phyloP scores from a whole-genome alignment of 1,284 basidiomycete species.

The Boletellus sp. region DNA sequence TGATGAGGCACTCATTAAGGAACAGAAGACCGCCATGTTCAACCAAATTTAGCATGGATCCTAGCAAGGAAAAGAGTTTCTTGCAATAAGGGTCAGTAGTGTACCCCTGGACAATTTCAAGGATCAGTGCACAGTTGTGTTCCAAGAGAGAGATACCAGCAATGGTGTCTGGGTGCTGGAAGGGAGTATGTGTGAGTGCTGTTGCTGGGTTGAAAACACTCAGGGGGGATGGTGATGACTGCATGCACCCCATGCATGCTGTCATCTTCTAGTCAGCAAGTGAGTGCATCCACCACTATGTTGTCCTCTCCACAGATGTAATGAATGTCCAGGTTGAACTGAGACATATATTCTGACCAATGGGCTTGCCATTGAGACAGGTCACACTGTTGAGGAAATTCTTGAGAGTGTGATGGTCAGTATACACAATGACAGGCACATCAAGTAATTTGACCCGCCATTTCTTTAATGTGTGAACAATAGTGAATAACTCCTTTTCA shows the following conservation, averaged over 20 bases:
- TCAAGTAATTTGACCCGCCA: conserved; percentile 37
- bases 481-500: conserved; percentile 37
- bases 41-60: neutral
- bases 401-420: conserved; percentile 40
- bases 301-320: neutral
- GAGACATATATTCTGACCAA: conserved; percentile 37
- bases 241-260: too few species aligned
- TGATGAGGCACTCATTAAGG: neutral
- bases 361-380: conserved; percentile 34
- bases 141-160: too few species aligned
- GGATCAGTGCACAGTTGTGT: neutral
- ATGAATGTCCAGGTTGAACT: conserved; percentile 14
- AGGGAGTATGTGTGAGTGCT: too few species aligned
- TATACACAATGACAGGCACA: conserved; percentile 31
- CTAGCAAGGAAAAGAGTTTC: neutral
- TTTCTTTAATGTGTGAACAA: conserved; percentile 34
- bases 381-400: conserved; percentile 35
- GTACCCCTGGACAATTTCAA: neutral
- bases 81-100: neutral
- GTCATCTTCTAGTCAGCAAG: too few species aligned
- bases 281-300: neutral
- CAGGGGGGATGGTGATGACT: too few species aligned
- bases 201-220: too few species aligned
- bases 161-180: too few species aligned
- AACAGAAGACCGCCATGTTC: neutral